phyloP scores from a whole-genome alignment of 2,329 filamentous ascomycete genomes.

The Pseudopithomyces chartarum region DNA sequence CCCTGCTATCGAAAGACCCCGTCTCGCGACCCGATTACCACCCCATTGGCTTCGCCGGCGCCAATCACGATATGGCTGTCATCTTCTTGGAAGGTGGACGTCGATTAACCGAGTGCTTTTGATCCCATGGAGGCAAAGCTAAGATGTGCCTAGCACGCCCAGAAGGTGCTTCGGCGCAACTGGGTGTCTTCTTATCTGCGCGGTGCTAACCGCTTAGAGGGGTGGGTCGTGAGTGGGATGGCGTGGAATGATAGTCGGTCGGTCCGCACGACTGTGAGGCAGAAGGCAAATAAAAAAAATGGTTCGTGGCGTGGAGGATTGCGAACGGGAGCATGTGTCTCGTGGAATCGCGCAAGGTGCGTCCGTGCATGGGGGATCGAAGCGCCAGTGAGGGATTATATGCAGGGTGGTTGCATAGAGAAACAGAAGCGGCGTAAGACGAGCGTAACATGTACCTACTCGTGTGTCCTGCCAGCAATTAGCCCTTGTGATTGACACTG shows the following conservation, averaged over 20 bases:
- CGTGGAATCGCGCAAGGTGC: neutral
- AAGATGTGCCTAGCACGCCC: slow-evolving; percentile 9
- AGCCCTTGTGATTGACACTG: neutral
- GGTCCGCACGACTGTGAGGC: neutral
- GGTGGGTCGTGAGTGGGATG: neutral
- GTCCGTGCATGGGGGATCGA: neutral
- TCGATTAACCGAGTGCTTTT: slow-evolving; percentile 6
- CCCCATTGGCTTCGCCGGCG: slow-evolving; percentile 13
- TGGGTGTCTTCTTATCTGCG: slow-evolving; percentile 6
- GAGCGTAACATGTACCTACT: neutral
- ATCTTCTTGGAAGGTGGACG: slow-evolving; percentile 17
- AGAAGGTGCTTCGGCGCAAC: slow-evolving; percentile 8
- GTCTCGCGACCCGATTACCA: slow-evolving; percentile 11
- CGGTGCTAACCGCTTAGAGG: neutral
- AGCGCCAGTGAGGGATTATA: neutral
- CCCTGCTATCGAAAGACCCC: slow-evolving; percentile 12
- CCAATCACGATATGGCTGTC: slow-evolving; percentile 2
- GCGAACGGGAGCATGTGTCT: neutral
- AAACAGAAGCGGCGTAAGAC: neutral
- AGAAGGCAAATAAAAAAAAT: neutral
- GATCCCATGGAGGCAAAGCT: slow-evolving; percentile 1
- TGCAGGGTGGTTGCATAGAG: neutral
- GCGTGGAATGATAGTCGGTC: neutral
- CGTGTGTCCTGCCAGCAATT: neutral
- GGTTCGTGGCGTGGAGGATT: neutral